Evolutionary conservation across 2,329 filamentous ascomycete genomes (phyloP), one percentile per base, ranked within the genome.

Genomic region (Pseudogymnoascus sp.): DNA sequence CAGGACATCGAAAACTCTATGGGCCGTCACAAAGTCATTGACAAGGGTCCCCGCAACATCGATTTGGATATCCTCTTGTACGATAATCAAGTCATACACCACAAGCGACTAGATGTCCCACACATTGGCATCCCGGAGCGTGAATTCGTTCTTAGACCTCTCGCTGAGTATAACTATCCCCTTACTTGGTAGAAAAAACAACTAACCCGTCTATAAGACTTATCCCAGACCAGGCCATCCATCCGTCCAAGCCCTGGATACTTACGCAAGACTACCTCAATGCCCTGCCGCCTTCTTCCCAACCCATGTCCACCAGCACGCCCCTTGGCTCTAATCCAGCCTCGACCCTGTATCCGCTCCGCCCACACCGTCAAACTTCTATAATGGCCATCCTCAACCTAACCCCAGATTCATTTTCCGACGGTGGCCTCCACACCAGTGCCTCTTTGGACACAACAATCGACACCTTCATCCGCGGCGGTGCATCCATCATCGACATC

Each of bases 401-500:
- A 60, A 97, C 94, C 0, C 93, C 93, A 0, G 93, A 99, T 75
- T 97, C 93, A 8, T 99, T 99, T 77, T 97, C 93, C 0, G 92
- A 97, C 71, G 93, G 92, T 60, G 92, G 92, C 7, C 70, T 78
- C 7, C 83, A 92, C 72, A 75, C 76, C 44, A 70, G 77, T 24
- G 70, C 75, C 10, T 78, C 83, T 26, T 79, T 94, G 26, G 75
- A 79, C 10, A 71, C 78, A 10, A 88, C 83, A 1, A 79, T 92
- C 13, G 75, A 78, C 58, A 68, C 75, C 9, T 86, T 91, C 71
- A 82, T 95, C 64, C 74, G 76, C 39, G 77, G 79, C 6, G 92
- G 92, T 35, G 90, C 90, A 11, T 88, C 86, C 10, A 92, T 97
- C 66, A 85, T 97, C 67, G 94, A 99, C 72, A 80, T 99, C 39